Evolutionary conservation across 2,329 filamentous ascomycete species (phyloP), one percentile per base, ranked within the genome.

Genomic region (Akanthomyces lecanii): DNA sequence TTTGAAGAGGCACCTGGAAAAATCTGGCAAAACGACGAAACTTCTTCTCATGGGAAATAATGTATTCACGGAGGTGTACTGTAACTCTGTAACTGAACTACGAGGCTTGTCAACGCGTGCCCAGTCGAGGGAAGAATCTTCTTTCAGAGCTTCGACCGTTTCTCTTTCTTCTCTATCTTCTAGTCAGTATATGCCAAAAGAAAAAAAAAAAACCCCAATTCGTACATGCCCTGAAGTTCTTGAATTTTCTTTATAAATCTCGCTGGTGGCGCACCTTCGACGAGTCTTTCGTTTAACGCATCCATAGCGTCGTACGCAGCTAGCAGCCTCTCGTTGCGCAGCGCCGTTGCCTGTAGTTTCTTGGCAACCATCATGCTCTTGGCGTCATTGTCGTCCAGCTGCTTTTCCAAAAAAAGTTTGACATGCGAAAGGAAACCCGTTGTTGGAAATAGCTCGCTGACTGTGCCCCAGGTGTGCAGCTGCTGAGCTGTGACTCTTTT

Each of bases 301-400:
- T 62, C 51, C 42, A 47, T 54, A 5, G 61, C 33, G 16, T 63
- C 61, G 30, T 53, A 59, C n/a, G 55, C 42, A 3, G 54, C 54
- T 18, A 63, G n/a, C 21, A 63, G 6, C 25, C 61, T 30, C 55
- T 59, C 61, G 5, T 28, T 54, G 18, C 61, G 47, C 18, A 63
- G 47, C 45, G 54, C 23, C 38, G 47, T 55, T 18, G 48, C 28
- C 40, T 53, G 47, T 18, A 59, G 38, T 23, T 40, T 50, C 55
- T 63, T 63, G 0, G 61, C 55, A 44, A 63, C 44, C 33, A 63
- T 38, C 61, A 63, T 63, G 28, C 54, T 58, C 40, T 48, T 44
- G 5, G 23, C 54, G 44, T 63, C 61, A 28, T 63, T 63, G 4
- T 33, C 48, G 5, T 59, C 38, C 11, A 63, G 48, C 30, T 63